Percentiles rank a stretch among this genome's conserved stretches.
Evolutionary conservation across 2,329 filamentous ascomycete genomes (phyloP).

Genomic region (Lecanoromycetidae sp.): DNA sequence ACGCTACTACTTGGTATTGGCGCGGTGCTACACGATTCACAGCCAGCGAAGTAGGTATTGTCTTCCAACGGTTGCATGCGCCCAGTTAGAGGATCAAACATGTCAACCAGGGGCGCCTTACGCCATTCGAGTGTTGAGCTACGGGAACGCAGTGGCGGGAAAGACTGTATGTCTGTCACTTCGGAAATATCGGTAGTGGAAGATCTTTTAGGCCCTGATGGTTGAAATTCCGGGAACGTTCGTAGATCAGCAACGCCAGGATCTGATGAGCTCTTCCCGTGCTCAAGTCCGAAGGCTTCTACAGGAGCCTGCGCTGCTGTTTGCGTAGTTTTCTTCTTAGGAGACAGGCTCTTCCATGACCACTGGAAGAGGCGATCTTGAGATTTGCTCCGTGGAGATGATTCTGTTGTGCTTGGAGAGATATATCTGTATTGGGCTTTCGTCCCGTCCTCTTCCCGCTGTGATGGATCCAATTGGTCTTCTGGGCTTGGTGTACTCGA

Average conservation of each 20-base stretch:
- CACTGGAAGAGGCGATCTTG: background rate
- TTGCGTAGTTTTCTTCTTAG: background rate
- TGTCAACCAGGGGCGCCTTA: background rate
- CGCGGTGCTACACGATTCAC: too few species aligned
- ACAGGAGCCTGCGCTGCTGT: background rate
- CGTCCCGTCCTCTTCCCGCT: background rate
- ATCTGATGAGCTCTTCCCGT: background rate
- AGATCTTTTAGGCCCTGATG: background rate
- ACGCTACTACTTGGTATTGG: background rate
- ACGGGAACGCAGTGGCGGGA: background rate
- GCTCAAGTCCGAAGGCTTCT: background rate
- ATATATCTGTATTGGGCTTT: background rate
- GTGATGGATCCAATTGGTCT: background rate
- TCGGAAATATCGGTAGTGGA: background rate
- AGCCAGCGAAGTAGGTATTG: background rate
- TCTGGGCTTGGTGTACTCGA: background rate
- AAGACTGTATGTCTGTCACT: background rate
- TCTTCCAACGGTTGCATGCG: background rate
- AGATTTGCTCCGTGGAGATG: background rate
- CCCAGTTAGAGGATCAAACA: background rate
- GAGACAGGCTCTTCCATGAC: background rate
- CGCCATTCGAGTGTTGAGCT: conserved; percentile 7
- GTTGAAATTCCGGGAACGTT: background rate
- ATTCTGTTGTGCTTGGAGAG: background rate
- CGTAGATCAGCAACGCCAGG: background rate